phyloP scores from a whole-genome alignment of 768 basidiomycete genomes.

The Asterophora parasitica region DNA sequence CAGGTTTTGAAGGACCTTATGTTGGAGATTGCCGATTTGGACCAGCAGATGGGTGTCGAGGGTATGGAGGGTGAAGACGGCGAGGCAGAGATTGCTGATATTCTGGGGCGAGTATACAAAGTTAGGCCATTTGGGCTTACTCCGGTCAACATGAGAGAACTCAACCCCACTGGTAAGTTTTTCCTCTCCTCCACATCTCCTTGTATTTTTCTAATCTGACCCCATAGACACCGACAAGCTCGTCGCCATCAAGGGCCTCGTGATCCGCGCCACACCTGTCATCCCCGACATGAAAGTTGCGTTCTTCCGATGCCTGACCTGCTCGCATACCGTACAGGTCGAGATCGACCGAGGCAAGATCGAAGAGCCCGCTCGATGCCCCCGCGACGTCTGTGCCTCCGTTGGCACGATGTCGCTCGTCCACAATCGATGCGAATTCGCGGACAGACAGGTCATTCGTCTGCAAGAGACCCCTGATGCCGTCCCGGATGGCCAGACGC shows the following conservation, averaged over 20 bases:
- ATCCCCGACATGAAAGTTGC: conserved; percentile 99
- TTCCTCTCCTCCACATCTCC: not conserved
- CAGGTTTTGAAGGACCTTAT: conserved; percentile 91
- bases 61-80: conserved; percentile 76
- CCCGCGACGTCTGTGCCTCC: conserved; percentile 86
- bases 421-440: conserved; percentile 96
- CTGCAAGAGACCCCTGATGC: conserved; percentile 97
- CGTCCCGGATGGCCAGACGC: conserved; percentile 97
- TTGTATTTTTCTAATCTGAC: not conserved
- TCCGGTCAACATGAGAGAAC: conserved; percentile 87
- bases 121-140: conserved; percentile 86
- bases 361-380: conserved; percentile 86
- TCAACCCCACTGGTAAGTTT: conserved; percentile 82
- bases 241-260: conserved; percentile 91
- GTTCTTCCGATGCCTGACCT: conserved; percentile 95
- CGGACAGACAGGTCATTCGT: conserved; percentile 91
- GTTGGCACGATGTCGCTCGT: conserved; percentile 91
- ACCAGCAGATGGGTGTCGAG: conserved; percentile 63
- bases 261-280: conserved; percentile 95
- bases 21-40: conserved; percentile 81
- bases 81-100: conserved; percentile 84
- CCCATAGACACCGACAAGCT: conserved; percentile 93
- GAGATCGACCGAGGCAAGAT: conserved; percentile 99
- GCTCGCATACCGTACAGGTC: conserved; percentile 94
- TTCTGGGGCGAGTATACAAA: conserved; percentile 86